Percentiles rank a stretch among this genome's conserved stretches.
phyloP scores from a whole-genome alignment of 345 rosid genomes.

The Streptanthus diversifolius region DNA sequence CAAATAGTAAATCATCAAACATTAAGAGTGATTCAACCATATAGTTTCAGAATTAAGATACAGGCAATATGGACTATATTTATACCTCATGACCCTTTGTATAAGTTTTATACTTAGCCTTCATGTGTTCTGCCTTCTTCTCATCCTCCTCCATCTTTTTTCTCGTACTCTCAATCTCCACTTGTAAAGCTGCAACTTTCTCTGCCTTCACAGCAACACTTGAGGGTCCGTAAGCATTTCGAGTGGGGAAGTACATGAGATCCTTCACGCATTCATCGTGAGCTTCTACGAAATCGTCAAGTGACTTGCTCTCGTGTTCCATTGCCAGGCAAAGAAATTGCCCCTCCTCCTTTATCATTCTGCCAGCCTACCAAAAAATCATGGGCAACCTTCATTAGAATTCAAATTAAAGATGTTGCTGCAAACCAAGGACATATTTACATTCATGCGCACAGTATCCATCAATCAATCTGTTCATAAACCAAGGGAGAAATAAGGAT shows the following conservation, averaged over 20 bases:
- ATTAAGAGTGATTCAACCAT: background rate
- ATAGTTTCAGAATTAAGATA: background rate
- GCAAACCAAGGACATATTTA: background rate
- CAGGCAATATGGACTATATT: conserved; percentile 1
- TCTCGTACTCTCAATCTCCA: conserved; percentile 69
- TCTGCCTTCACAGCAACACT: conserved; percentile 93
- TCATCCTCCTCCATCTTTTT: conserved; percentile 75
- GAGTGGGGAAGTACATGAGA: conserved; percentile 94
- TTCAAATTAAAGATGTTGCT: background rate
- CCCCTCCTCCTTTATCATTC: conserved; percentile 67
- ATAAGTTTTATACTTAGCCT: conserved; percentile 71
- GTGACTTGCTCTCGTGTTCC: conserved; percentile 85
- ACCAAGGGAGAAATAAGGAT: background rate
- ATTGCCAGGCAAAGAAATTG: conserved; percentile 67
- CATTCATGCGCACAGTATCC: background rate
- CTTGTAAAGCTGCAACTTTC: conserved; percentile 80
- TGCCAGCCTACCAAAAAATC: conserved; percentile 57
- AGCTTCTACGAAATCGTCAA: conserved; percentile 84
- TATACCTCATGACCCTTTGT: conserved; percentile 94
- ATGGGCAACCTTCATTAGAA: background rate
- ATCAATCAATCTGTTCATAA: background rate
- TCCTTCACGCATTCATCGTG: conserved; percentile 85
- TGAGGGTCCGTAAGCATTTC: conserved; percentile 78
- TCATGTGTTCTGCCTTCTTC: conserved; percentile 78
- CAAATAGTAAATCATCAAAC: background rate